Evolutionary conservation across 1,284 basidiomycete species (phyloP).

Genomic region (Rugiboletus extremiorientalis): DNA sequence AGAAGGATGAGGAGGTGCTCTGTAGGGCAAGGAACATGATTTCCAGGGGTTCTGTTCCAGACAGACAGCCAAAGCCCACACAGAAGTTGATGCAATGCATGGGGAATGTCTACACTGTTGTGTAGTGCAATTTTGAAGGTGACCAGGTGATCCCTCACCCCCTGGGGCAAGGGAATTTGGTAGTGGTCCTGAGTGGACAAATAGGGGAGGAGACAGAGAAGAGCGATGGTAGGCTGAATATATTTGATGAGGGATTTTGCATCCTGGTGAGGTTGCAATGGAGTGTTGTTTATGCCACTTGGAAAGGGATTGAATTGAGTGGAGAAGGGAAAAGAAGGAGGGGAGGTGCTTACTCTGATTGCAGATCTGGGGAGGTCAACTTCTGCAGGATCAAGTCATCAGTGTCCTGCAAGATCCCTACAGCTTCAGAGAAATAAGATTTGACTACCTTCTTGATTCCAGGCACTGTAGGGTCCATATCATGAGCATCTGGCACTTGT

Average conservation of each 20-base stretch:
- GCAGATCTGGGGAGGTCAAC: background rate
- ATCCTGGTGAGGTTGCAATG: background rate
- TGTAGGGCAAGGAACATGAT: no score
- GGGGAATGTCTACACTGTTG: no score
- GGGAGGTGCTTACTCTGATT: background rate
- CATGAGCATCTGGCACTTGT: background rate
- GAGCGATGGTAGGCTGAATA: background rate
- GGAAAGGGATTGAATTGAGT: no score
- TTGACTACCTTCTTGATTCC: background rate
- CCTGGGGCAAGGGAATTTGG: background rate
- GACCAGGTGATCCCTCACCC: background rate
- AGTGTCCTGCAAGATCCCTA: background rate
- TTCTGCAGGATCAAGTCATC: background rate
- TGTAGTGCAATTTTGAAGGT: no score
- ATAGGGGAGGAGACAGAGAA: background rate
- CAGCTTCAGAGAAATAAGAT: background rate
- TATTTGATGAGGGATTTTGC: background rate
- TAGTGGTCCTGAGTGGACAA: background rate
- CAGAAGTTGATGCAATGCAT: no score
- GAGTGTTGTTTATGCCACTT: background rate
- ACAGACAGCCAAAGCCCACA: no score
- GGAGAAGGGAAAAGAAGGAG: background rate
- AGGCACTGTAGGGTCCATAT: background rate
- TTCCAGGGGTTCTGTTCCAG: no score
- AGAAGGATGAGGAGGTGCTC: background rate